A percentile compares a stretch with the other conserved stretches of the same genome.
Conservation (phyloP, 2,329 filamentous ascomycete genomes). For the Xylariaceae sp. region DNA sequence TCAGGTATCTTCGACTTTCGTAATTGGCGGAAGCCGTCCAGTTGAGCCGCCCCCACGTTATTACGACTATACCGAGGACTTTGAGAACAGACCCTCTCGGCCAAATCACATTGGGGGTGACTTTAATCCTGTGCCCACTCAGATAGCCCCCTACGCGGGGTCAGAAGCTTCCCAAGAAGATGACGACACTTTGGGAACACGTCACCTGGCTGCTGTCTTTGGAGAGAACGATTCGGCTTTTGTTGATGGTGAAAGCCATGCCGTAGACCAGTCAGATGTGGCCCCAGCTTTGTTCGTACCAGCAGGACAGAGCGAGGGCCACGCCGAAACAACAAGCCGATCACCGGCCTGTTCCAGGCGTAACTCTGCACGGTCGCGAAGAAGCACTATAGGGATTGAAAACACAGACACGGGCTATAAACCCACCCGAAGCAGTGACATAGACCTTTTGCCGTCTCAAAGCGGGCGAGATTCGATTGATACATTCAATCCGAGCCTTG, state of each 20-base stretch:
- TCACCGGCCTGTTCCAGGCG: constrained; percentile 8
- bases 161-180: constrained; percentile 19
- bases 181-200: constrained; percentile 22
- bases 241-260: constrained; percentile 20
- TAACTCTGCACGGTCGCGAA: constrained; percentile 16
- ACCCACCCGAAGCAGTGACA: constrained; percentile 23
- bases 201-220: constrained; percentile 21
- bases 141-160: constrained; percentile 12
- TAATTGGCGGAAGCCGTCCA: constrained; percentile 15
- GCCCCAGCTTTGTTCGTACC: constrained; percentile 3
- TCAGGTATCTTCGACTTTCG: constrained; percentile 25
- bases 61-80: constrained; percentile 50
- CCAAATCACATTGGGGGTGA: no score
- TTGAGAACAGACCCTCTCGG: constrained; percentile 32
- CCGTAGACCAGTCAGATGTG: constrained; percentile 10
- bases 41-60: constrained; percentile 34
- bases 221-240: constrained; percentile 24
- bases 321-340: constrained; percentile 4
- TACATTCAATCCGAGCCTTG: constrained; percentile 28
- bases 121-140: no score
- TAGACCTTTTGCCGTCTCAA: constrained; percentile 31
- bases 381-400: constrained; percentile 13
- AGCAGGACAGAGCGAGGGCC: constrained; percentile 8
- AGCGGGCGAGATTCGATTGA: constrained; percentile 27
- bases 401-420: constrained; percentile 9